These are phyloP conservation scores for Dichomitus squalens DNA, from an alignment of 1,284 basidiomycete species.

Conservation along the genomic window DNA sequence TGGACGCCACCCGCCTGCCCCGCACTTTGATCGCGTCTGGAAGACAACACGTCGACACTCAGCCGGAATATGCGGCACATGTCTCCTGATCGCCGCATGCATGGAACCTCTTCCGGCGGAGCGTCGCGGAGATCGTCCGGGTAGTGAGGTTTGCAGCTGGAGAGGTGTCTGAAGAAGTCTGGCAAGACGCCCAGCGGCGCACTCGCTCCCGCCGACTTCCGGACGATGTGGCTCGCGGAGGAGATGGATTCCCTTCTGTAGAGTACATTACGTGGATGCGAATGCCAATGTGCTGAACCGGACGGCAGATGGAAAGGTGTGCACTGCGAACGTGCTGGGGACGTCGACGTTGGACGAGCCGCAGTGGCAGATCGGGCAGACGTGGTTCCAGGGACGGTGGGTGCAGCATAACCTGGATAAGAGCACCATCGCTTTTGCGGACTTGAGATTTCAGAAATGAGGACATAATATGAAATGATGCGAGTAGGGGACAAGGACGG, in stretches of 20 bases:
- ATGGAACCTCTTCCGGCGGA: slow-evolving; percentile 98
- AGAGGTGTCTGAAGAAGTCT: slow-evolving; percentile 96
- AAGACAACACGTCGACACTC: slow-evolving; percentile 96
- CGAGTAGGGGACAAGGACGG: too few species aligned
- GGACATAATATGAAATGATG: too few species aligned
- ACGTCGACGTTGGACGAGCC: slow-evolving; percentile 14
- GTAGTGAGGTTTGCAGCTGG: slow-evolving; percentile 96
- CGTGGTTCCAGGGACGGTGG: slow-evolving; percentile 24
- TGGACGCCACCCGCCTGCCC: slow-evolving; percentile 91
- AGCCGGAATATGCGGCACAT: slow-evolving; percentile 97
- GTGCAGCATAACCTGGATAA: slow-evolving; percentile 20
- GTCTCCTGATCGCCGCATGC: slow-evolving; percentile 90
- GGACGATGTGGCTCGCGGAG: slow-evolving; percentile 90
- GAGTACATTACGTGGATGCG: slow-evolving; percentile 20
- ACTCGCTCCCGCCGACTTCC: slow-evolving; percentile 89
- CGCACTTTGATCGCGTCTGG: slow-evolving; percentile 97
- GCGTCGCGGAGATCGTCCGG: slow-evolving; percentile 94
- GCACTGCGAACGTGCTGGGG: slow-evolving; percentile 23
- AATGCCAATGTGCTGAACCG: slow-evolving; percentile 22
- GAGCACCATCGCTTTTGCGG: slow-evolving; percentile 18
- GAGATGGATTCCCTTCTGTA: slow-evolving; percentile 89
- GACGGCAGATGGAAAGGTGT: slow-evolving; percentile 17
- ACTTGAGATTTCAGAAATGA: too few species aligned
- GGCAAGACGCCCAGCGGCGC: slow-evolving; percentile 85
- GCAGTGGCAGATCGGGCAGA: slow-evolving; percentile 21